Conservation (phyloP, 1,284 basidiomycete species). For the Calocybe gambosa region DNA sequence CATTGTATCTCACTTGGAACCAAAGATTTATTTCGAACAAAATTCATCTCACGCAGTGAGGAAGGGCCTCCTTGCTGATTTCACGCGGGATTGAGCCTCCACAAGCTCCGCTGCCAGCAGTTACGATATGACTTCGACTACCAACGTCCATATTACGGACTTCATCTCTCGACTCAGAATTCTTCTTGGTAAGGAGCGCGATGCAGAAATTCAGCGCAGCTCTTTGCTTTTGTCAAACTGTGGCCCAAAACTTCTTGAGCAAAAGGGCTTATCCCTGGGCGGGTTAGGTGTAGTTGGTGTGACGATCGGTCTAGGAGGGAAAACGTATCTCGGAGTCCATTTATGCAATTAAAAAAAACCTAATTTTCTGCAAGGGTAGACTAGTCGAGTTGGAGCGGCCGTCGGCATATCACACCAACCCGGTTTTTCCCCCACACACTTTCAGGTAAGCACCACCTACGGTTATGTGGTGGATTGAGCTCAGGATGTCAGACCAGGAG, state of each 20-base stretch:
- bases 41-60: too few relatives aligned
- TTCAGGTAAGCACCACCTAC: slow-evolving; percentile 49
- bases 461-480: slow-evolving; percentile 6
- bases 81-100: too few relatives aligned
- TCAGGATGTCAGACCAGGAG: slow-evolving; percentile 52
- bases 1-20: too few relatives aligned
- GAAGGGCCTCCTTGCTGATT: too few relatives aligned
- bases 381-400: slow-evolving; percentile 85
- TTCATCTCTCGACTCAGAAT: slow-evolving; percentile 71
- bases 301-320: slow-evolving; percentile 83
- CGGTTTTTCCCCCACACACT: slow-evolving; percentile 78
- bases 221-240: slow-evolving; percentile 81
- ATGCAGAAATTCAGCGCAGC: slow-evolving; percentile 79
- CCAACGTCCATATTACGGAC: slow-evolving; percentile 39
- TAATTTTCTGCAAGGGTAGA: slow-evolving; percentile 38
- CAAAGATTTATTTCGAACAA: too few relatives aligned
- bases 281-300: slow-evolving; percentile 68
- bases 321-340: slow-evolving; percentile 59
- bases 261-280: slow-evolving; percentile 77
- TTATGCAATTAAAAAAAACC: neutral
- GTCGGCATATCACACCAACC: slow-evolving; percentile 67
- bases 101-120: neutral
- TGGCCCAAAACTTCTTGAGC: slow-evolving; percentile 78
- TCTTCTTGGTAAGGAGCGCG: slow-evolving; percentile 68
- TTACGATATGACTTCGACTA: slow-evolving; percentile 19